Base-by-base conservation (phyloP, 495 filamentous ascomycete species). In the Venustampulla echinocandica region DNA sequence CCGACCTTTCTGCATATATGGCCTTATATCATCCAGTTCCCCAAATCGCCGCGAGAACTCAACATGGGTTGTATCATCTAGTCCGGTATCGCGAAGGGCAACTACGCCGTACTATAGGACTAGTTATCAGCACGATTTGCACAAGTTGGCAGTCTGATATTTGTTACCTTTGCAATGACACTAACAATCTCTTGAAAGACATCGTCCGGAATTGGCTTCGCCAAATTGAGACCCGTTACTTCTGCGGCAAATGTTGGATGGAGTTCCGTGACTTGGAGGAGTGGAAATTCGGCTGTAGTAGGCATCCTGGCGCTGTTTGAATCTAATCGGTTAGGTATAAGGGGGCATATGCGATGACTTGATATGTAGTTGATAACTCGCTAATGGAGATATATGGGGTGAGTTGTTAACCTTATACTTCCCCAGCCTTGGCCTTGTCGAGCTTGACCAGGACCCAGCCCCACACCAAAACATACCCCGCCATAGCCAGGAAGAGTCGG, bases 161-260 rank as follows among this genome's bases (percentile, higher is more conserved):
- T 21, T 20, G 46, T 44, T 46, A 71, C 74, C 61, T 76, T 73
- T 22, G 71, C 62, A 55, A 76, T 68, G 0, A 70, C 69, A 20
- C 59, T 60, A 6, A 61, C 21, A 22, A 76, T 72, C 47, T 77
- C 69, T 10, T 54, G 23, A 40, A 77, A 69, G 13, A 67, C 62
- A 23, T 71, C 65, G 10, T 73, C 61, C 2, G 60, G 63, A 11
- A 75, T 42, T 14, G 68, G 56, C 2, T 61, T 47, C 2, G 41
- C 36, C 35, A 77, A 72, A 48, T 77, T 61, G n/a, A 79, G 65
- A 3, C 72, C 75, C 14, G 56, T 55, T 40, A 77, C 53, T 54
- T 77, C 73, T 2, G 75, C 76, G 6, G 64, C 74, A 51, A 77
- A 79, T 10, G 68, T 78, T 4, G 70, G 69, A 52, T 76, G 73